Conservation (phyloP, 2,329 filamentous ascomycete genomes). For the Botrytis paeoniae region DNA sequence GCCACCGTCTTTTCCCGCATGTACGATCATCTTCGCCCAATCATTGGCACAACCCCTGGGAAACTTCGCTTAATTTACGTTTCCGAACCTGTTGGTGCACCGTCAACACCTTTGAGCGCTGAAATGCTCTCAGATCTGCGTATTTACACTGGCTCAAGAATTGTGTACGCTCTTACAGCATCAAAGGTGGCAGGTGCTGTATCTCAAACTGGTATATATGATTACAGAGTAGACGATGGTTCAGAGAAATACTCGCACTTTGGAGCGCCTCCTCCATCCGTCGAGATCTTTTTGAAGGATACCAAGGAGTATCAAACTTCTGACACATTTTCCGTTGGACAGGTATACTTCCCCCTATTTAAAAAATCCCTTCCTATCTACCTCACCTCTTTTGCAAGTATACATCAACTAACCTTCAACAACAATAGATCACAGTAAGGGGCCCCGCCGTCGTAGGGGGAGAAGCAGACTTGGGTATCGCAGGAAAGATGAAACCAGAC, state of each 20-base stretch:
- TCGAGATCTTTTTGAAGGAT: slow-evolving; percentile 74
- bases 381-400: slow-evolving; percentile 17
- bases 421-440: slow-evolving; percentile 60
- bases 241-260: slow-evolving; percentile 61
- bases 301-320: slow-evolving; percentile 58
- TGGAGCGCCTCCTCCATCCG: slow-evolving; percentile 73
- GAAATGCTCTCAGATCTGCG: slow-evolving; percentile 75
- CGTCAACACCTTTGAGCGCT: slow-evolving; percentile 62
- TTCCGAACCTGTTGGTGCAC: slow-evolving; percentile 66
- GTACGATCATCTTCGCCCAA: slow-evolving; percentile 57
- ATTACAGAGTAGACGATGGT: slow-evolving; percentile 64
- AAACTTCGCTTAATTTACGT: slow-evolving; percentile 80
- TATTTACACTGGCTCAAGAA: slow-evolving; percentile 72
- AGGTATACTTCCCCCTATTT: slow-evolving; percentile 48
- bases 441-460: slow-evolving; percentile 72
- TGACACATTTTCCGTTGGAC: slow-evolving; percentile 59
- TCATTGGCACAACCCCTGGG: slow-evolving; percentile 60
- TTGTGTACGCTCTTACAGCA: slow-evolving; percentile 82
- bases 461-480: slow-evolving; percentile 60
- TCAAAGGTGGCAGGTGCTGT: slow-evolving; percentile 83
- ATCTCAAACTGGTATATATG: slow-evolving; percentile 82
- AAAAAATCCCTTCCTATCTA: background rate
- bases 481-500: slow-evolving; percentile 66
- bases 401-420: background rate
- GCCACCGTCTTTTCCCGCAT: slow-evolving; percentile 61